Percentiles rank a stretch among this genome's conserved stretches.
Evolutionary conservation across 345 rosid genomes (phyloP).

Genomic region (Arabis hirsuta): DNA sequence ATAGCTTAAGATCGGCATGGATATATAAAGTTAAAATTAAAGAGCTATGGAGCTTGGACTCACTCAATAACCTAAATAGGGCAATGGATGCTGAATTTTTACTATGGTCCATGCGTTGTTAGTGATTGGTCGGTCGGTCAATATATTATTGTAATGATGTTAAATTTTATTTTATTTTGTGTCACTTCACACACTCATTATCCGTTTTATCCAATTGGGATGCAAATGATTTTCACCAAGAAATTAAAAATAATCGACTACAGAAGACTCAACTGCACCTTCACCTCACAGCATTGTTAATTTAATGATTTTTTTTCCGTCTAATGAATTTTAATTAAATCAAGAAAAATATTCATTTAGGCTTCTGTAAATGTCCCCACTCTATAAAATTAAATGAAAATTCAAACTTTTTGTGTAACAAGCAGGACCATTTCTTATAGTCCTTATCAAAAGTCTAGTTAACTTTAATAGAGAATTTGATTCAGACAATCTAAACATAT

Average conservation of each 20-base stretch:
- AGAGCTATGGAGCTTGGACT: conserved; percentile 34
- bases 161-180: conserved; percentile 11
- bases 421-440: conserved; percentile 39
- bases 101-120: conserved; percentile 42
- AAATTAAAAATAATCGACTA: conserved; percentile 19
- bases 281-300: conserved; percentile 25
- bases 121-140: conserved; percentile 47
- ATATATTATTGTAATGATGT: conserved; percentile 40
- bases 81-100: conserved; percentile 44
- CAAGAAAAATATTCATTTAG: not conserved
- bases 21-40: conserved; percentile 26
- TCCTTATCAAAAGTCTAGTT: conserved; percentile 34
- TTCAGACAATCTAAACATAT: conserved; percentile 25
- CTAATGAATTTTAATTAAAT: not conserved
- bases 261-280: conserved; percentile 30
- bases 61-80: conserved; percentile 35
- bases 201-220: conserved; percentile 28
- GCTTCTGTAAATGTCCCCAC: conserved; percentile 40
- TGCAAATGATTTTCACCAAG: conserved; percentile 25
- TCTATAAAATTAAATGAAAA: conserved; percentile 26
- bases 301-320: conserved; percentile 17
- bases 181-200: conserved; percentile 32
- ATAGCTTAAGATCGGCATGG: conserved; percentile 30
- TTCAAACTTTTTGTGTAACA: conserved; percentile 15
- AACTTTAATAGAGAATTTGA: conserved; percentile 27